phyloP scores from a whole-genome alignment of 768 basidiomycete genomes.

The Lepiota brunneoincarnata region DNA sequence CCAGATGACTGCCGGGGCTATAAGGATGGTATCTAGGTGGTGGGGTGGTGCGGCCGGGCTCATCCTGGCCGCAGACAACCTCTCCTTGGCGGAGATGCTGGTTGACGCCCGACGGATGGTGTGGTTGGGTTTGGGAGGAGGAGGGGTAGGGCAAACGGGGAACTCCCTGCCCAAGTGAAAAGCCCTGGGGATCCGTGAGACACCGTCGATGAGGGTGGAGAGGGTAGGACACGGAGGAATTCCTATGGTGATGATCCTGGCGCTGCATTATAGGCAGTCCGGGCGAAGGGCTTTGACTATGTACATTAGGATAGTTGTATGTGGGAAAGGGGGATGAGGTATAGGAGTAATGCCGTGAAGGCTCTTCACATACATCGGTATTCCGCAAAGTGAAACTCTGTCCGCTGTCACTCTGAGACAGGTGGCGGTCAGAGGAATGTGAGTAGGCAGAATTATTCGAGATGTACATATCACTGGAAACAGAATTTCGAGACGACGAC shows the following conservation, averaged over 20 bases:
- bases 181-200: slow-evolving; percentile 55
- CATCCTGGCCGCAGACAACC: slow-evolving; percentile 37
- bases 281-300: slow-evolving; percentile 41
- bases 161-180: slow-evolving; percentile 45
- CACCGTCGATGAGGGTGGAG: slow-evolving; percentile 47
- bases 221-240: slow-evolving; percentile 42
- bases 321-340: slow-evolving; percentile 45
- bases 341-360: slow-evolving; percentile 50
- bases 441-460: slow-evolving; percentile 38
- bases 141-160: slow-evolving; percentile 46
- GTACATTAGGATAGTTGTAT: slow-evolving; percentile 35
- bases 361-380: slow-evolving; percentile 16
- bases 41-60: slow-evolving; percentile 24
- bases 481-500: slow-evolving; percentile 39
- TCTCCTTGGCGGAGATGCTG: slow-evolving; percentile 34
- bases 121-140: slow-evolving; percentile 35
- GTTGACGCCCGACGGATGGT: slow-evolving; percentile 19
- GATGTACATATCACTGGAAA: slow-evolving; percentile 40
- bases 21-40: slow-evolving; percentile 35
- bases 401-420: slow-evolving; percentile 43
- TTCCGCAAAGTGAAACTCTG: slow-evolving; percentile 42
- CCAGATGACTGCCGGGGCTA: slow-evolving; percentile 45
- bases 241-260: slow-evolving; percentile 36
- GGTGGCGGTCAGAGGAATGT: slow-evolving; percentile 49
- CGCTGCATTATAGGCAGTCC: slow-evolving; percentile 30